Conservation (phyloP, 495 filamentous ascomycete genomes). For the Apodospora peruviana region DNA sequence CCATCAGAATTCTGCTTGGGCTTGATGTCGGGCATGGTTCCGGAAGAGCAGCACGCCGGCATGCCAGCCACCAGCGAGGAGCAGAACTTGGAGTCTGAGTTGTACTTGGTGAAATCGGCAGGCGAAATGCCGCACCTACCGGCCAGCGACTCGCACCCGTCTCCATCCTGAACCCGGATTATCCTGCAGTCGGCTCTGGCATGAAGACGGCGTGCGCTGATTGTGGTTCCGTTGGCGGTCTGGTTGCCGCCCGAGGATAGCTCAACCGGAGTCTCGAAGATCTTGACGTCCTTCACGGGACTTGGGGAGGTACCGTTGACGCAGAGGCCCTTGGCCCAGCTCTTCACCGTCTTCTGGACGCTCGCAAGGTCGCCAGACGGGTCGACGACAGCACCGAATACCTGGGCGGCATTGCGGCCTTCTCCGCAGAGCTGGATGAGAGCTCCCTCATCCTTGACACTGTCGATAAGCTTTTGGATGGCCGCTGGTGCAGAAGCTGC, state of each 20-base stretch:
- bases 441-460: background rate
- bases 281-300: slow-evolving; percentile 28
- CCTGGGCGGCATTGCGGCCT: background rate
- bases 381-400: background rate
- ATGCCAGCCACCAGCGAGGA: slow-evolving; percentile 26
- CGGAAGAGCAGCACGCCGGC: slow-evolving; percentile 44
- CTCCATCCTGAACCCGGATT: slow-evolving; percentile 21
- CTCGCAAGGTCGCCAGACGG: background rate
- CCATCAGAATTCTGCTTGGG: slow-evolving; percentile 41
- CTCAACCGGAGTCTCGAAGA: slow-evolving; percentile 35
- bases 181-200: too few species aligned
- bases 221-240: too few species aligned
- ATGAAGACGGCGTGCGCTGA: too few species aligned
- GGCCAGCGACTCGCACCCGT: slow-evolving; percentile 35
- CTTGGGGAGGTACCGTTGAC: slow-evolving; percentile 38
- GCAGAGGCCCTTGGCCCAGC: background rate
- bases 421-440: background rate
- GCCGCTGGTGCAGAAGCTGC: too few species aligned
- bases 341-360: slow-evolving; percentile 1
- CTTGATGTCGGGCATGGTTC: slow-evolving; percentile 28
- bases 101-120: slow-evolving; percentile 35
- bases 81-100: slow-evolving; percentile 27
- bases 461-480: background rate
- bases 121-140: slow-evolving; percentile 33
- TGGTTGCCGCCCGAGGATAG: too few species aligned